Percentiles rank a stretch among this genome's conserved stretches.
Conservation (phyloP, 352 stramenopile genomes). For the Globisporangium mamillatum region DNA sequence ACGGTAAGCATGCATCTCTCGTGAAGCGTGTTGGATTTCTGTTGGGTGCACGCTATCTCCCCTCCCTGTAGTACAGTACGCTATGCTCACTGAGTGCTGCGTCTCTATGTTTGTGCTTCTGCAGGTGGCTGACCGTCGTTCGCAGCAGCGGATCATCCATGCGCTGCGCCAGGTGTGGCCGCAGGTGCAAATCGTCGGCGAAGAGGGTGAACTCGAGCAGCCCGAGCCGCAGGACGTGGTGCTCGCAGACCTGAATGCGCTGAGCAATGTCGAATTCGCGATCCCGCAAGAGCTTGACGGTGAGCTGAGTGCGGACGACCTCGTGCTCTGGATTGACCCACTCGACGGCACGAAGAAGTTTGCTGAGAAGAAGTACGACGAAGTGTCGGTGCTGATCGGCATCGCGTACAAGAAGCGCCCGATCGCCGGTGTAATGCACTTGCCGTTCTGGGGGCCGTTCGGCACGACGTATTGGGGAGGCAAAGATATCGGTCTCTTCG, state of each 20-base stretch:
- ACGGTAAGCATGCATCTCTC: conserved; percentile 25
- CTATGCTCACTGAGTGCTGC: background rate
- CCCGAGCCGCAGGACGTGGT: conserved; percentile 48
- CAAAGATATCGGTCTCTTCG: conserved; percentile 49
- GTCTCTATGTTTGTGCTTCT: background rate
- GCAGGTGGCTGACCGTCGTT: conserved; percentile 60
- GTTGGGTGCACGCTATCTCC: background rate
- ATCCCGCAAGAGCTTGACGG: conserved; percentile 20
- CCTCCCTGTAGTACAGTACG: background rate
- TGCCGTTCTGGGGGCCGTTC: conserved; percentile 53
- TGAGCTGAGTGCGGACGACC: conserved; percentile 32
- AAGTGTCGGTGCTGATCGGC: conserved; percentile 77
- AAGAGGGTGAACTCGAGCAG: conserved; percentile 62
- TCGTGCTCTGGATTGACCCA: conserved; percentile 81
- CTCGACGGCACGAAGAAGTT: conserved; percentile 82
- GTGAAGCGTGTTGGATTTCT: background rate
- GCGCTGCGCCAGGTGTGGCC: conserved; percentile 58
- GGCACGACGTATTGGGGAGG: conserved; percentile 71
- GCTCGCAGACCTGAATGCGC: conserved; percentile 35
- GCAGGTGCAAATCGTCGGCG: conserved; percentile 53
- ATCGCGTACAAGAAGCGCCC: conserved; percentile 65
- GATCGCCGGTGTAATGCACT: conserved; percentile 66
- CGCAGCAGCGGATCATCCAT: conserved; percentile 68
- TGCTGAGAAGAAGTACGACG: conserved; percentile 62
- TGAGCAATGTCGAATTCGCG: conserved; percentile 20